Base-by-base conservation (phyloP, 2,329 filamentous ascomycete genomes). In the Aquanectria penicillioides region DNA sequence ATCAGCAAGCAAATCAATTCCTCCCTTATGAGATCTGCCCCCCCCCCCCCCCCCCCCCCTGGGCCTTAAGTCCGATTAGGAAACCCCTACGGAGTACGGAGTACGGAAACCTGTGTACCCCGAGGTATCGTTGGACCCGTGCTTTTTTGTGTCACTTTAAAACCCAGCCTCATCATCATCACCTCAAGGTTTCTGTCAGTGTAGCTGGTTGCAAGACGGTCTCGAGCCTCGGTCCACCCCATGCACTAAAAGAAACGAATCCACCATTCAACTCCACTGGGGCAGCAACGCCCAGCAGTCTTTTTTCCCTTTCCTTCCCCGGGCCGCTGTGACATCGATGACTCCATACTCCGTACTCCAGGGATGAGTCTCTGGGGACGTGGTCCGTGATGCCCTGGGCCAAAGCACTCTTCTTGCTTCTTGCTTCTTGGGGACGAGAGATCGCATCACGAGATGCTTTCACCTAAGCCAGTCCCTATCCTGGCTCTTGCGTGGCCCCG, bases 361-460 rank as follows among this genome's bases (percentile, higher is more conserved):
- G 7, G 17, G 33, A 15, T 11, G 34, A 33, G 25, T 11, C 46
- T 37, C 17, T 23, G 40, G 26, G 41, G 7, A 29, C 15, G 41
- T 18, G 40, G 31, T 13, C 15, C 17, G 17, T 53, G 40, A 31
- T 49, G n/a, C 58, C 44, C 37, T 47, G 36, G 41, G 51, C 25
- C 44, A 34, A 10, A n/a, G 17, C n/a, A n/a, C n/a, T 18, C 26
- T 13, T 9, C 10, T 34, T 23, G 31, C 44, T 41, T 34, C 33
- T n/a, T 28, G 34, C 33, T 26, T 23, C 33, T 36, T 40, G 47
- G 26, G 25, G 25, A 50, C 18, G 47, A 50, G 37, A 49, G 54
- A 66, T 68, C 49, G 28, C 46, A 70, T 70, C 64, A 70, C 66
- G 66, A 70, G 56, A 70, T 68, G 58, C 55, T 62, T 69, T 69